These are phyloP conservation scores for Syzygium aqueum DNA, from an alignment of 345 rosid genomes.

Conservation along the genomic window DNA sequence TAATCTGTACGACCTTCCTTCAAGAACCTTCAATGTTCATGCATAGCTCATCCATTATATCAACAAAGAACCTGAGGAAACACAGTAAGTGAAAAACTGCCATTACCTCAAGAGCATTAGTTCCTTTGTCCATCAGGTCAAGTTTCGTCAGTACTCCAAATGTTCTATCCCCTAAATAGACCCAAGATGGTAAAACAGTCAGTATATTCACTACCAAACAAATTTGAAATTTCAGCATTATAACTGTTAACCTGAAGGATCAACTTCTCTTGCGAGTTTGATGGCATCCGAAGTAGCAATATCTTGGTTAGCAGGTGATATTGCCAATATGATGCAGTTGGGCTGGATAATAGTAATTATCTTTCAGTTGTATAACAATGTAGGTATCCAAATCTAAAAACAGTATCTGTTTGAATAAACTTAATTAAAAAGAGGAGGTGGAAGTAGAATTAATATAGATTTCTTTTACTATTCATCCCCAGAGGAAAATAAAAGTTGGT, in stretches of 20 bases:
- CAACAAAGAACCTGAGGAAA: not conserved
- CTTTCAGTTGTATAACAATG: not conserved
- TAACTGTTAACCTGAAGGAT: conserved; percentile 68
- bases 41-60: not conserved
- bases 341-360: conserved; percentile 54
- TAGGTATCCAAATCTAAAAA: not conserved
- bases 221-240: not conserved
- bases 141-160: conserved; percentile 97
- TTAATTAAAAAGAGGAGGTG: not conserved
- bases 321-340: conserved; percentile 93
- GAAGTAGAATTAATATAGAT: not conserved
- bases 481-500: not conserved
- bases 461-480: not conserved
- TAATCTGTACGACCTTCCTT: conserved; percentile 88
- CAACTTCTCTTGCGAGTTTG: conserved; percentile 99
- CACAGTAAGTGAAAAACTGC: not conserved
- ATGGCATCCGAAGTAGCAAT: conserved; percentile 99
- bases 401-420: not conserved
- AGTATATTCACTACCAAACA: not conserved
- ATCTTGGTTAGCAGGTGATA: conserved; percentile 99
- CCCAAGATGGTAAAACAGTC: not conserved
- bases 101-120: conserved; percentile 81
- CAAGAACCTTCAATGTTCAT: conserved; percentile 60
- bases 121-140: conserved; percentile 99
- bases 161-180: conserved; percentile 80